phyloP scores from a whole-genome alignment of 345 rosid species.

The Euphorbia tirucalli region DNA sequence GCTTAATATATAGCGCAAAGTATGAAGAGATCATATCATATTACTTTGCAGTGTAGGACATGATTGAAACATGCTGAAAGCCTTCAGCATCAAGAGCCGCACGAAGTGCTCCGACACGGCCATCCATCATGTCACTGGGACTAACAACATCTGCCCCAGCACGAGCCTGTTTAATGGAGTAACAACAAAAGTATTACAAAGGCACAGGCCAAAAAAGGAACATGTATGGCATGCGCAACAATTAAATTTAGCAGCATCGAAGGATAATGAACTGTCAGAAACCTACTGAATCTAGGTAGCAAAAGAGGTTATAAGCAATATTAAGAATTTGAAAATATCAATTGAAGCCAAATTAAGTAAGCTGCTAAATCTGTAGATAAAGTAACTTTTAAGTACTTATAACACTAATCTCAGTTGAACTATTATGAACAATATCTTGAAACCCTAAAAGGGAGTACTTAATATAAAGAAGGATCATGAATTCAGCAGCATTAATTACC shows the following conservation, averaged over 20 bases:
- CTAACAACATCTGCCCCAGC: constrained; percentile 97
- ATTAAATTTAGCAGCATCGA: background rate
- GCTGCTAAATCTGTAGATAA: background rate
- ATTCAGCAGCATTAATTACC: constrained; percentile 38
- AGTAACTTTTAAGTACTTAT: background rate
- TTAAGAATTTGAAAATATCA: constrained; percentile 10
- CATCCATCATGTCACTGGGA: constrained; percentile 99
- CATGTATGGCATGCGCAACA: too few relatives aligned
- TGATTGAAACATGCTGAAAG: constrained; percentile 84
- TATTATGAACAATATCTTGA: background rate
- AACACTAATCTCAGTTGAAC: background rate
- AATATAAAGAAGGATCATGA: background rate
- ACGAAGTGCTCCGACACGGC: constrained; percentile 83
- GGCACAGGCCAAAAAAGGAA: background rate
- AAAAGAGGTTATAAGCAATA: background rate
- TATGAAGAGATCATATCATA: background rate
- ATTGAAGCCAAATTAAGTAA: background rate
- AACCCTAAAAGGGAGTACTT: constrained; percentile 1
- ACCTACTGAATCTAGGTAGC: background rate
- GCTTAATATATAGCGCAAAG: too few relatives aligned
- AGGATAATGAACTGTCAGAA: background rate
- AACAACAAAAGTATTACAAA: constrained; percentile 17
- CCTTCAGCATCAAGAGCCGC: constrained; percentile 93
- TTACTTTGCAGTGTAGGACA: constrained; percentile 99
- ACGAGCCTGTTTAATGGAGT: constrained; percentile 47